Percentiles rank a stretch among this genome's conserved stretches.
These are phyloP conservation scores for Coemansia sp. DNA, from an alignment of 192 early-diverging fungal genomes.

Conservation along the genomic window DNA sequence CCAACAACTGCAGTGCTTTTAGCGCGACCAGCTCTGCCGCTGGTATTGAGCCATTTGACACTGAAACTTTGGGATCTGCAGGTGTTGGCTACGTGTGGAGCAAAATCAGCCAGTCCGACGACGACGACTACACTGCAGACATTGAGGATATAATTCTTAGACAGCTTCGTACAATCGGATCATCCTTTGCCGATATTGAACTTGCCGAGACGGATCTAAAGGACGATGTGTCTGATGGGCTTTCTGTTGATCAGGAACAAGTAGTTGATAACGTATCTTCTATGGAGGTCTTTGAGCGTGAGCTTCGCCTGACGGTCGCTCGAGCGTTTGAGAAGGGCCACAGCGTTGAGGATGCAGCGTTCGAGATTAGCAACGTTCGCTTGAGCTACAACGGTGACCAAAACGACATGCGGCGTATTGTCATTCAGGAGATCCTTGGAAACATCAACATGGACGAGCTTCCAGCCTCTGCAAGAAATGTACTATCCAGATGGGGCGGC, in stretches of 20 bases:
- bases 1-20: background rate
- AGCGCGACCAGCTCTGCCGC: background rate
- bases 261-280: constrained; percentile 40
- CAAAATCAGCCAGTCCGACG: background rate
- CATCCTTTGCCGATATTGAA: constrained; percentile 19
- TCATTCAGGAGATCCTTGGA: constrained; percentile 72
- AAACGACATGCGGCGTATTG: constrained; percentile 72
- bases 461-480: constrained; percentile 38
- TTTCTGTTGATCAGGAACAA: constrained; percentile 48
- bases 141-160: constrained; percentile 21
- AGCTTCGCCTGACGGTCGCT: constrained; percentile 72
- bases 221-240: constrained; percentile 14
- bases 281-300: constrained; percentile 72
- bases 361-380: constrained; percentile 87
- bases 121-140: constrained; percentile 56
- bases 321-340: constrained; percentile 81
- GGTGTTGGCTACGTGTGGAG: constrained; percentile 67
- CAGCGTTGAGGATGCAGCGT: constrained; percentile 67
- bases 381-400: constrained; percentile 85
- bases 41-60: constrained; percentile 31
- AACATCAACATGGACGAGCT: constrained; percentile 61
- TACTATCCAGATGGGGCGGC: constrained; percentile 68
- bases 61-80: constrained; percentile 56
- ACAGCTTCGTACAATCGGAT: constrained; percentile 38
- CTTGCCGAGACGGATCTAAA: constrained; percentile 22